Evolutionary conservation across 176 grass and related monocot species (phyloP).

Genomic region (Hordeum marinum): DNA sequence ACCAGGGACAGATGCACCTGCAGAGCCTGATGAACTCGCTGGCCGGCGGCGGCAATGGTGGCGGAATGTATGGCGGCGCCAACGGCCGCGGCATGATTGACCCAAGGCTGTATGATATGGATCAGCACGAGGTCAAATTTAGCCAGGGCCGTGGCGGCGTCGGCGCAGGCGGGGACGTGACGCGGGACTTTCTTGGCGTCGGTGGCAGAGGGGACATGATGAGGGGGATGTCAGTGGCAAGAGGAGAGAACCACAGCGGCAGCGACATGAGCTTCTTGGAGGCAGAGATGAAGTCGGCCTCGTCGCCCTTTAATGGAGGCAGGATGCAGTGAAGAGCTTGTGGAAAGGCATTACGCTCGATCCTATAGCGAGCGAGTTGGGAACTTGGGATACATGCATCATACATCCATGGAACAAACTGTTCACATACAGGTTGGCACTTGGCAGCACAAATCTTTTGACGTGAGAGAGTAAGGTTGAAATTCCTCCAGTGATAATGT

Average conservation of each 20-base stretch:
- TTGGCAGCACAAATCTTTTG: conserved; percentile 11
- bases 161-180: conserved; percentile 44
- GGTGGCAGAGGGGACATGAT: conserved; percentile 38
- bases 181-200: conserved; percentile 91
- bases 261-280: conserved; percentile 53
- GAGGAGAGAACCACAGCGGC: conserved; percentile 39
- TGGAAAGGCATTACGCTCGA: neutral
- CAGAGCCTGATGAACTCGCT: conserved; percentile 90
- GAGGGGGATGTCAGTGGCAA: conserved; percentile 44
- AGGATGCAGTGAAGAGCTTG: conserved; percentile 46
- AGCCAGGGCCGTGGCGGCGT: conserved; percentile 33
- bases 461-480: conserved; percentile 7
- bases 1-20: conserved; percentile 60
- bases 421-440: neutral
- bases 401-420: conserved; percentile 23
- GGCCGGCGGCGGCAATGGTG: conserved; percentile 32
- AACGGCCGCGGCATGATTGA: conserved; percentile 40
- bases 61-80: conserved; percentile 34
- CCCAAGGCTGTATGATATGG: conserved; percentile 53
- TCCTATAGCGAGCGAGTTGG: neutral
- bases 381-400: neutral
- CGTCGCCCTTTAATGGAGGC: conserved; percentile 62
- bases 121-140: conserved; percentile 68
- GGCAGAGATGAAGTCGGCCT: conserved; percentile 73
- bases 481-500: conserved; percentile 13